Base-by-base conservation (phyloP, 2,329 filamentous ascomycete species). In the Amphichorda felina region DNA sequence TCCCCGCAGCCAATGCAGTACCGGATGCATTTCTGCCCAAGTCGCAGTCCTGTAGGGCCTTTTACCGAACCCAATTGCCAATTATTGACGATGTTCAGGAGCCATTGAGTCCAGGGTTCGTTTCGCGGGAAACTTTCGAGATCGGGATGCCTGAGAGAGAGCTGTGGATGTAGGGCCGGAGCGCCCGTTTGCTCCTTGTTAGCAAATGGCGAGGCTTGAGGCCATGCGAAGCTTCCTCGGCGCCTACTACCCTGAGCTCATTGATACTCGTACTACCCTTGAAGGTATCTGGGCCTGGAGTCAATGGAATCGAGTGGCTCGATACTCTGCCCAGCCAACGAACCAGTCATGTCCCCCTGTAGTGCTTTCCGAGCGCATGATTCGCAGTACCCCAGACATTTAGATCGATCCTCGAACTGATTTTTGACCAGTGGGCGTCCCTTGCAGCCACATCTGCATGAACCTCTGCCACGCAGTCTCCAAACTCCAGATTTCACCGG, bases 331-430 rank as follows among this genome's bases (percentile, higher is more conserved):
- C 17, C 21, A 15, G 13, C 24, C 6, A 33, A 25, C 21, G 29
- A 33, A 26, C 35, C 40, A 40, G 30, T 37, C 30, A 41, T 36
- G 38, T 38, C 9, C 34, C 38, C 38, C 36, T 38, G 43, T 40
- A 41, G 35, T 37, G 31, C 32, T 43, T 43, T 40, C 40, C 14
- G 15, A 40, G 43, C 46, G 49, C 48, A 51, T 56, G 50, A 56
- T 55, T 56, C 50, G 48, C 46, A 54, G 41, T 38, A 44, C 43
- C 40, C 47, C 47, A 49, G 40, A 40, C 40, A 37, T 42, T 40
- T 43, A 45, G 44, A 42, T 43, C 40, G 43, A 29, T 33, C 38
- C 40, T 45, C 37, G 38, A 33, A 22, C 36, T 38, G 38, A 21
- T 24, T 29, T 34, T 38, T 18, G 35, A 26, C 36, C 36, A 38